phyloP scores from a whole-genome alignment of 225 moss, liverwort and hornwort genomes.

The Straminergon stramineum region DNA sequence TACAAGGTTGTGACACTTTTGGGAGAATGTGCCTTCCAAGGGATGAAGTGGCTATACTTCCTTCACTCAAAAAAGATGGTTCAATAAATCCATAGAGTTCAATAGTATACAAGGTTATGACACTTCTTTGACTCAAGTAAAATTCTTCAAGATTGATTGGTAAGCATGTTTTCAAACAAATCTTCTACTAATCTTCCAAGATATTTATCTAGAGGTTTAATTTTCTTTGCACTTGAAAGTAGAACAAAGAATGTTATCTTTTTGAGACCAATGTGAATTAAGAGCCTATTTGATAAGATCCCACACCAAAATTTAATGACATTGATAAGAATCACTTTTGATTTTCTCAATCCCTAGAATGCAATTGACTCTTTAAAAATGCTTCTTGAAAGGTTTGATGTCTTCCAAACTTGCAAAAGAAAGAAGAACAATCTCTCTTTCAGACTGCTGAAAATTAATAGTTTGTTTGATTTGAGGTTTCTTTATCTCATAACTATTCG shows the following conservation, averaged over 20 bases:
- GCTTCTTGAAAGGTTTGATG: background rate
- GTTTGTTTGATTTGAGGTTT: no score
- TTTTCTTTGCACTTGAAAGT: background rate
- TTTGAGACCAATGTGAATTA: fast-evolving
- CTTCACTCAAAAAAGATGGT: background rate
- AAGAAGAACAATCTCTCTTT: background rate
- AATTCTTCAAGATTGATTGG: background rate
- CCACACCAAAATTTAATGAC: background rate
- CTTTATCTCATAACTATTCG: background rate
- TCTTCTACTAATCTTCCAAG: background rate
- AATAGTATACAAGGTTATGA: background rate
- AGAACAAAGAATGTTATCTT: background rate
- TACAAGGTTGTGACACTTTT: background rate
- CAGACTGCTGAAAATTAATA: background rate
- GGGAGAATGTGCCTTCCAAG: background rate
- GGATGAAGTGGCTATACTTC: background rate
- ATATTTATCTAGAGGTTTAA: background rate
- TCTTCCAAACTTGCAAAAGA: no score
- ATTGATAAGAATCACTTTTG: background rate
- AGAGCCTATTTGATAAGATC: background rate
- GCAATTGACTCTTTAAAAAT: background rate
- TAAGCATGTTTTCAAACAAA: background rate
- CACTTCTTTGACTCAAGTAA: background rate
- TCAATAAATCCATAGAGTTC: background rate
- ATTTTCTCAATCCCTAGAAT: background rate